phyloP scores from a whole-genome alignment of 1,284 basidiomycete genomes.

The Ustilago cynodontis region DNA sequence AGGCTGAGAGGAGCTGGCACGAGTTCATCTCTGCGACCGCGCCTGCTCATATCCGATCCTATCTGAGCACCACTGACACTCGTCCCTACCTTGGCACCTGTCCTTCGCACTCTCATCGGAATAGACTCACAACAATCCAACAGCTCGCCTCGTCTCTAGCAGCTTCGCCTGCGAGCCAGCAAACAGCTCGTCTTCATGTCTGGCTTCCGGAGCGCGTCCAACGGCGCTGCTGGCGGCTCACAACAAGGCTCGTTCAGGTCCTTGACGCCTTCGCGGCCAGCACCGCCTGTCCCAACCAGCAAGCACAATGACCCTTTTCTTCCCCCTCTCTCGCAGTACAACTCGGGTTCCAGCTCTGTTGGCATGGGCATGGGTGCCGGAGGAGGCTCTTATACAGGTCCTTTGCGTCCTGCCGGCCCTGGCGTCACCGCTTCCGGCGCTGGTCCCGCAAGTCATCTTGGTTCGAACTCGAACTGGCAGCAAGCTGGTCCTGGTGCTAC shows the following conservation, averaged over 20 bases:
- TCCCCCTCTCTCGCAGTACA: constrained; percentile 58
- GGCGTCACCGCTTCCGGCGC: constrained; percentile 38
- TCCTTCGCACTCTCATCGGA: not conserved
- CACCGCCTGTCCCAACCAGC: constrained; percentile 59
- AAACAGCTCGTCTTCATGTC: constrained; percentile 34
- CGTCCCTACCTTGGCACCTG: not conserved
- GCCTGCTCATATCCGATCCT: no score
- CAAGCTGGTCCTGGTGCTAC: constrained; percentile 49
- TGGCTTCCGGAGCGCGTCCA: constrained; percentile 39
- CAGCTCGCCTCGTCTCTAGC: not conserved
- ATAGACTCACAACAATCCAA: not conserved
- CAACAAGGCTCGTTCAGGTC: constrained; percentile 48
- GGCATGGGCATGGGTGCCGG: constrained; percentile 50
- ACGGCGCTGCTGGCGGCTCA: constrained; percentile 21
- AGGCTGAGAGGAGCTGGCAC: not conserved
- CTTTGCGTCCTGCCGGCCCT: constrained; percentile 60
- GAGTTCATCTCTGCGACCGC: not conserved
- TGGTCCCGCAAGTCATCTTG: constrained; percentile 33
- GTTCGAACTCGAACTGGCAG: constrained; percentile 44
- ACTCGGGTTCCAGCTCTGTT: constrained; percentile 26
- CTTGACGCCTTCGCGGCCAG: constrained; percentile 61
- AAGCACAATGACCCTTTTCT: constrained; percentile 58
- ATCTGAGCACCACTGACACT: not conserved
- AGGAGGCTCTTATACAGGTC: constrained; percentile 63
- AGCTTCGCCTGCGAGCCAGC: not conserved